phyloP scores from a whole-genome alignment of 2,329 filamentous ascomycete genomes.

The Aspergillus udagawae region DNA sequence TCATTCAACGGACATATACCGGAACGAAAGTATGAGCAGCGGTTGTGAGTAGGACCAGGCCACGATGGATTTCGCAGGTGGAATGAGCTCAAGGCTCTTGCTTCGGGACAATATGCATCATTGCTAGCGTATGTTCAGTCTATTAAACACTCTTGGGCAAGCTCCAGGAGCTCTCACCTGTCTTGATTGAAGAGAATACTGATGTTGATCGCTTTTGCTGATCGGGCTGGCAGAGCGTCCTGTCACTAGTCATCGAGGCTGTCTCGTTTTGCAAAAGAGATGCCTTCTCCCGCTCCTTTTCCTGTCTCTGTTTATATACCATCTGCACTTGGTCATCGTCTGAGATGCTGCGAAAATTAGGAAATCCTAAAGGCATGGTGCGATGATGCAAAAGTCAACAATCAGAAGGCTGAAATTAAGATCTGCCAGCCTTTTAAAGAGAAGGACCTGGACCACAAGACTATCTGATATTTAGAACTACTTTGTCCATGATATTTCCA shows the following conservation, averaged over 20 bases:
- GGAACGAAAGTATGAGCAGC: too few species aligned
- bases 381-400: too few species aligned
- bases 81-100: neutral
- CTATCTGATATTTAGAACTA: too few species aligned
- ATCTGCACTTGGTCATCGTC: neutral
- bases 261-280: neutral
- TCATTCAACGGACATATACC: too few species aligned
- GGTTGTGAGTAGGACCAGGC: too few species aligned
- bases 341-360: neutral
- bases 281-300: neutral
- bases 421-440: neutral
- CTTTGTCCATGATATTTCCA: too few species aligned
- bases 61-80: too few species aligned
- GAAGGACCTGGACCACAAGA: neutral
- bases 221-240: neutral
- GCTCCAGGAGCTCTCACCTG: neutral
- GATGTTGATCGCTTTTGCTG: neutral
- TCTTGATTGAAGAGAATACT: neutral
- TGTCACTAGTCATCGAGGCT: neutral
- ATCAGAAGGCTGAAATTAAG: neutral
- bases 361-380: neutral
- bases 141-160: neutral
- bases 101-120: neutral
- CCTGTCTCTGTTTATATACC: neutral
- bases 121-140: neutral